Conservation (phyloP, 2,329 filamentous ascomycete genomes). For the Furcasterigmium sp. region DNA sequence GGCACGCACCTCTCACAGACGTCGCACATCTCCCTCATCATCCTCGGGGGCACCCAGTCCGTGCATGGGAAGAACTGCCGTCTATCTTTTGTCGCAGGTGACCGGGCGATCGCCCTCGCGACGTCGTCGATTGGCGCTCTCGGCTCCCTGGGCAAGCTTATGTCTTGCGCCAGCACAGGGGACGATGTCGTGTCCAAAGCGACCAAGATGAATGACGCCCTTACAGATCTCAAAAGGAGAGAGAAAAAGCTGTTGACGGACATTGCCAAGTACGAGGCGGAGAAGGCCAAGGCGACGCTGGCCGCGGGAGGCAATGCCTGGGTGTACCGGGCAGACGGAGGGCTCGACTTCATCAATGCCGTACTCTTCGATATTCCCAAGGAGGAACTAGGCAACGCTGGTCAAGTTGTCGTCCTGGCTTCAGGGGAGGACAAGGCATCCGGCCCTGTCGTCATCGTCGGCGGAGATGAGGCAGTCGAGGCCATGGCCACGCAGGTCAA, state of each 20-base stretch:
- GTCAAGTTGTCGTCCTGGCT: conserved; percentile 17
- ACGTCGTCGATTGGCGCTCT: conserved; percentile 16
- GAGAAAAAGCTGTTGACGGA: conserved; percentile 22
- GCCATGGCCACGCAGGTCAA: conserved; percentile 12
- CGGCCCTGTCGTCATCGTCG: conserved; percentile 19
- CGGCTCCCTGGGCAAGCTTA: conserved; percentile 16
- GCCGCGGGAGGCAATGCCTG: conserved; percentile 13
- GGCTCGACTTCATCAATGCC: conserved; percentile 23
- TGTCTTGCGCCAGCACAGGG: conserved; percentile 16
- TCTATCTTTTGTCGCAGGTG: conserved; percentile 20
- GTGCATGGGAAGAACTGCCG: conserved; percentile 25
- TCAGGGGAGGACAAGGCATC: conserved; percentile 17
- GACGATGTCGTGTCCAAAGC: conserved; percentile 15
- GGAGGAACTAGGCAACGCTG: conserved; percentile 13
- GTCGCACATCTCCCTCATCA: conserved; percentile 22
- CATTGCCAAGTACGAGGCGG: conserved; percentile 20
- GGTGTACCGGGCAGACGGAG: conserved; percentile 17
- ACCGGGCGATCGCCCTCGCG: conserved; percentile 19
- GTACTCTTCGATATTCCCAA: conserved; percentile 16
- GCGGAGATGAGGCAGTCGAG: conserved; percentile 16
- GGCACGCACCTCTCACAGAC: conserved; percentile 24
- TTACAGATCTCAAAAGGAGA: conserved; percentile 14
- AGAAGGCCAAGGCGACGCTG: conserved; percentile 13
- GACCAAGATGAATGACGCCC: conserved; percentile 9
- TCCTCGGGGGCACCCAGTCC: conserved; percentile 19